Evolutionary conservation across 2,329 filamentous ascomycete genomes (phyloP), one percentile per base, ranked within the genome.

Genomic region (Sporothrix luriei): DNA sequence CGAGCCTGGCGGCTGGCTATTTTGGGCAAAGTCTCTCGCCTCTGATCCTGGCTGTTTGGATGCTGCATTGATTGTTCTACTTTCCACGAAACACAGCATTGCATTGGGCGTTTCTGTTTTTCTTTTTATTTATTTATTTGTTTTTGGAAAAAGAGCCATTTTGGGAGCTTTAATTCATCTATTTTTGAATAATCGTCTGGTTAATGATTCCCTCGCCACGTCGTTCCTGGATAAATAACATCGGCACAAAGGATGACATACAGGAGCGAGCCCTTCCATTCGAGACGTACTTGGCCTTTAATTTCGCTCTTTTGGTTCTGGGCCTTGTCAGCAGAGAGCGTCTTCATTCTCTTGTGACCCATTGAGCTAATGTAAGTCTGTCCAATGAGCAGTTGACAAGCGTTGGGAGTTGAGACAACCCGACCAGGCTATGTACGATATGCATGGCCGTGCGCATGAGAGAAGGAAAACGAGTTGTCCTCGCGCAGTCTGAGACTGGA

Each of bases 331-430:
- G 33, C 33, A 33, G 6, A 33, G 33, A n/a, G n/a, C n/a, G n/a
- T n/a, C n/a, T n/a, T 62, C 24, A 46, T 62, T 24, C 21, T 66
- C 26, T 24, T 55, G 66, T 52, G 57, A 68, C 40, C 49, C 24
- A 29, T 5, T 49, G 7, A 46, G 21, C 65, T 55, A 55, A 67
- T 65, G 46, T 21, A 19, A 57, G 51, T 10, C 51, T 46, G 38
- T 46, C 66, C 66, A 68, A 68, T 68, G 49, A 24, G 24, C 40
- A 49, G 52, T 68, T 68, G 66, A 59, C 66, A 59, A 55, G 51
- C 38, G 33, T 46, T 24, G 51, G 51, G 7, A 46, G 65, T 33
- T 57, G 51, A 57, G 65, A 54, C 29, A 54, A 26, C 65, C 3
- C 46, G 38, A 38, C 46, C 10, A 65, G 26, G 33, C 38, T n/a